A percentile compares a stretch with the other conserved stretches of the same genome.
phyloP scores from a whole-genome alignment of 345 rosid species.

The Melaleuca quinquenervia region DNA sequence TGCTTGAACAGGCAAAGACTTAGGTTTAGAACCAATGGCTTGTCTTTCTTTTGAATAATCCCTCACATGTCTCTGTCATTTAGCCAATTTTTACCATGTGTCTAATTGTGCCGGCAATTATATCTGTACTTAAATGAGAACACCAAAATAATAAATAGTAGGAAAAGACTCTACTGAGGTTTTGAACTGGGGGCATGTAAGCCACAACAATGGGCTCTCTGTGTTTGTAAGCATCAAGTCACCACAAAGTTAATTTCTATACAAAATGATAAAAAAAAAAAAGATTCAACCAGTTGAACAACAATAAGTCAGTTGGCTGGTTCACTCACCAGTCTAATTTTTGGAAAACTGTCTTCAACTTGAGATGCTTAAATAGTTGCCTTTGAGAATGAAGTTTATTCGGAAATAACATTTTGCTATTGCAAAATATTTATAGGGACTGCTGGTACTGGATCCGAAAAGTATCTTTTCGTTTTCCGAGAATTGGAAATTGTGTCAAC shows the following conservation, averaged over 20 bases:
- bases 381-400: neutral
- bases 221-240: neutral
- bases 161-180: neutral
- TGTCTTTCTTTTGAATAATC: neutral
- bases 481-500: neutral
- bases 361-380: neutral
- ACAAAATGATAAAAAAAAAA: neutral
- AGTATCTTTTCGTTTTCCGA: neutral
- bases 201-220: neutral
- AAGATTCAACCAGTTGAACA: neutral
- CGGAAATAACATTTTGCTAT: neutral
- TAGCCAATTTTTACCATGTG: neutral
- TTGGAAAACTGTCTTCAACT: neutral
- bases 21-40: neutral
- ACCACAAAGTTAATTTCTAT: neutral
- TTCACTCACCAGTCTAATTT: neutral
- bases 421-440: neutral
- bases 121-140: neutral
- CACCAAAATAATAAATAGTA: neutral
- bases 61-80: neutral
- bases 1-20: neutral
- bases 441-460: neutral
- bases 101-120: neutral
- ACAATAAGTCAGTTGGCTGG: neutral
- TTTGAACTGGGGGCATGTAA: neutral